Percentiles rank a stretch among this genome's conserved stretches.
Evolutionary conservation across 2,329 filamentous ascomycete species (phyloP).

Genomic region (Trichoderma oligosporum): DNA sequence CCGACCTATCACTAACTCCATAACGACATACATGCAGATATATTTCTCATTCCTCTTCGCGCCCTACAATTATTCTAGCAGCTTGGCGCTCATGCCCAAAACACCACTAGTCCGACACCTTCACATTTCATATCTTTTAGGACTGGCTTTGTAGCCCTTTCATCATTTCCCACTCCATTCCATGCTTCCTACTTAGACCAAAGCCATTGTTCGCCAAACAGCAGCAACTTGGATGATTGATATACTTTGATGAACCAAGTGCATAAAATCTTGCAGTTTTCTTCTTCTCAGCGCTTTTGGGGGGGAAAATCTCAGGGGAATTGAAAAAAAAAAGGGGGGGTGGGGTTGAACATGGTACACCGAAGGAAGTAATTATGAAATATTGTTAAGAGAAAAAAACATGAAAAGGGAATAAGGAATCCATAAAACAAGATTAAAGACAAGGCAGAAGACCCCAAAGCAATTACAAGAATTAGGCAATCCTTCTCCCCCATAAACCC

Average conservation of each 20-base stretch:
- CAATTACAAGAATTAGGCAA: conserved; percentile 45
- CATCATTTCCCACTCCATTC: neutral
- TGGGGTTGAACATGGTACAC: conserved; percentile 17
- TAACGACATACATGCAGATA: conserved; percentile 17
- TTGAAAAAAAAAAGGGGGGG: conserved; percentile 1
- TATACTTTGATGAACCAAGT: neutral
- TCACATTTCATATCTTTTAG: neutral
- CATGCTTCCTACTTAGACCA: conserved; percentile 1
- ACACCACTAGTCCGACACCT: neutral
- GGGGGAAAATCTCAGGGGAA: conserved; percentile 7
- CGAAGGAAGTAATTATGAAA: conserved; percentile 19
- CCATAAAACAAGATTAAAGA: conserved; percentile 24
- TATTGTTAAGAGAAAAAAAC: conserved; percentile 18
- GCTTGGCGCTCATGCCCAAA: neutral
- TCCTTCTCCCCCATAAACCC: conserved; percentile 28
- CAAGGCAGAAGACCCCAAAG: conserved; percentile 27
- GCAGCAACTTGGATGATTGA: conserved; percentile 1
- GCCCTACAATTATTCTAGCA: neutral
- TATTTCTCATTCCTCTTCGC: neutral
- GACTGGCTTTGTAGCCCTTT: neutral
- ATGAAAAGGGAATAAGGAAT: conserved; percentile 20
- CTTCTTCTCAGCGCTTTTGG: conserved; percentile 13
- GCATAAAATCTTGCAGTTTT: conserved; percentile 1
- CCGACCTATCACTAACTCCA: conserved; percentile 4
- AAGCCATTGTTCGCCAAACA: conserved; percentile 8